Evolutionary conservation across 495 filamentous ascomycete genomes (phyloP).

Genomic region (Opeltia flavorubescens): DNA sequence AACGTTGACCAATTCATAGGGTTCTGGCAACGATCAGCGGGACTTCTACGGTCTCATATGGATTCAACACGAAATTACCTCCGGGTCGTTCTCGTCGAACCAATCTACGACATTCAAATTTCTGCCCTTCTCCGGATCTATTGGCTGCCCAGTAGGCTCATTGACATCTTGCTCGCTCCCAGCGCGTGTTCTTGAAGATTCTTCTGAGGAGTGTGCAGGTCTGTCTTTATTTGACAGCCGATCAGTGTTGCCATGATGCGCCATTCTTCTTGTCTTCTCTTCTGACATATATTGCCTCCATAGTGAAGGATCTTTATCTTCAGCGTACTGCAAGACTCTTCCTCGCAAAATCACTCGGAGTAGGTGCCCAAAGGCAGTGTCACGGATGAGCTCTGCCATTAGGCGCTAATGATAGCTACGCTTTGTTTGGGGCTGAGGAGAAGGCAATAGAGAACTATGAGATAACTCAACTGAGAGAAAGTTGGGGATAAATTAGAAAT

Average conservation of each 20-base stretch:
- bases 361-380: constrained; percentile 23
- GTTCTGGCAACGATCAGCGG: no score
- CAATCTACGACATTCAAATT: constrained; percentile 23
- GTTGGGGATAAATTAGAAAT: not conserved
- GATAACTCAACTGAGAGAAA: no score
- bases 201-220: constrained; percentile 4
- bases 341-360: constrained; percentile 20
- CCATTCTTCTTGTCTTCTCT: constrained; percentile 19
- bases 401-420: not conserved
- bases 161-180: constrained; percentile 14
- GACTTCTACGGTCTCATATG: no score
- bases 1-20: constrained; percentile 26
- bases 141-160: constrained; percentile 8
- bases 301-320: constrained; percentile 21
- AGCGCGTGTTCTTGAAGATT: constrained; percentile 3
- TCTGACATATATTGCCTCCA: constrained; percentile 22
- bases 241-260: constrained; percentile 16
- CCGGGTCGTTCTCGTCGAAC: constrained; percentile 23
- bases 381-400: constrained; percentile 18
- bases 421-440: no score
- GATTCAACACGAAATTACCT: no score
- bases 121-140: constrained; percentile 21
- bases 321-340: constrained; percentile 20
- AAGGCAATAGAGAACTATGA: not conserved
- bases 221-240: constrained; percentile 14